Evolutionary conservation across 2,329 filamentous ascomycete species (phyloP), one percentile per base, ranked within the genome.

Genomic region (Trichoderma arundinaceum): DNA sequence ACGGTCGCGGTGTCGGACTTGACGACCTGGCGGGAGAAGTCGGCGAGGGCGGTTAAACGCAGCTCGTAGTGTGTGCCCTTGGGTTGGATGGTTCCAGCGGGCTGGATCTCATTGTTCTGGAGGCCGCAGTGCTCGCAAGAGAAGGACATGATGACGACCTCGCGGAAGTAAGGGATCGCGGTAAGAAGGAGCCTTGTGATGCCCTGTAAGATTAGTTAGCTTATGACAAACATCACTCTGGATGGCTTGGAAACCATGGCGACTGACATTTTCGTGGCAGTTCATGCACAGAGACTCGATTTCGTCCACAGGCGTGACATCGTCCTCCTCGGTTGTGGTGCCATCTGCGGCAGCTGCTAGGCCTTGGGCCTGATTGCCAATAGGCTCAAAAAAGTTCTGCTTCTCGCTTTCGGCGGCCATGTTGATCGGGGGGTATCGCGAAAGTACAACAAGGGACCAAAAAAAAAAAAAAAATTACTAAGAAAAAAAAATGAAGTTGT

Each of bases 131-230:
- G 88, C 6, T 92, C 88, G 83, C 95, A 99, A 70, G 87, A 86
- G 79, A 99, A 99, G 68, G 94, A 98, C 89, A 97, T 97, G 78
- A 99, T 87, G 73, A 99, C 92, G 69, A 99, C 89, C 78, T 99
- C 94, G 81, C 93, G 92, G 83, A 99, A 99, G 84, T 92, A 98
- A 15, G 95, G 95, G 64, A 99, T 97, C 70, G 88, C 88, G 15
- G 96, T 96, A 63, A 99, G 88, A 49, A 99, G 88, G 22, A 99
- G 86, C 66, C 90, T 87, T 13, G 95, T 99, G 1, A 83, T 86
- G 73, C 95, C 95, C 91, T 96, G n/a, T 13, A 17, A 1, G 3
- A 28, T 28, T 10, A 38, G 57, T 56, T 49, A 46, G 56, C 6
- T 4, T 58, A n/a, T 38, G 2, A 17, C 19, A 15, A 9, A 13